Conservation (phyloP, 2,329 filamentous ascomycete species). For the Paracoccidioides brasiliensis region DNA sequence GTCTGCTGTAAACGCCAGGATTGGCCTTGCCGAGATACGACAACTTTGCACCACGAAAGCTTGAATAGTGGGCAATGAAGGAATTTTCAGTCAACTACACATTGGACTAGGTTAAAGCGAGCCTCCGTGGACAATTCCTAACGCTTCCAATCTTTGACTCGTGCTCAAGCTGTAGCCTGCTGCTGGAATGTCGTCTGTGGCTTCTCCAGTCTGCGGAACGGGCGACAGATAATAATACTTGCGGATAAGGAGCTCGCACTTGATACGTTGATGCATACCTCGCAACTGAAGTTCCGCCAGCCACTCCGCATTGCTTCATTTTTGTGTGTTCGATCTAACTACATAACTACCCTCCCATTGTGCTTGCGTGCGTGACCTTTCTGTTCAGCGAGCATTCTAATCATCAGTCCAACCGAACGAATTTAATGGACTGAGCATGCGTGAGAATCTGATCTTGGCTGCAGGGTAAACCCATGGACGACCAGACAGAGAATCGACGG, state of each 20-base stretch:
- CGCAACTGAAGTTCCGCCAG: neutral
- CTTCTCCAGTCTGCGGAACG: neutral
- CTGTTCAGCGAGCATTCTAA: neutral
- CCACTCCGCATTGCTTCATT: neutral
- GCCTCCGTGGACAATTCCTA: too few relatives aligned
- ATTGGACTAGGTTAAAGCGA: too few relatives aligned
- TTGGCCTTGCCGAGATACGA: neutral
- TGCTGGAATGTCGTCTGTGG: neutral
- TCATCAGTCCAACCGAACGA: neutral
- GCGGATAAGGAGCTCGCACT: neutral
- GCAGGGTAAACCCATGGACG: neutral
- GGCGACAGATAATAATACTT: neutral
- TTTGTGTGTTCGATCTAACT: neutral
- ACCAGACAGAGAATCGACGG: too few relatives aligned
- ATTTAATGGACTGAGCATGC: neutral
- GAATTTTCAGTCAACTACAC: neutral
- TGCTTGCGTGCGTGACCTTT: neutral
- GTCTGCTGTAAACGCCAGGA: neutral
- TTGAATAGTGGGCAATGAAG: neutral
- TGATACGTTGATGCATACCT: neutral
- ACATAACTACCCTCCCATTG: neutral
- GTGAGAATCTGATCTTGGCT: neutral
- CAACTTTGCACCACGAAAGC: neutral
- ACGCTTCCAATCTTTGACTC: too few relatives aligned
- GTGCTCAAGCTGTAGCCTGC: neutral